Evolutionary conservation across 2,329 filamentous ascomycete genomes (phyloP).

Genomic region (Daldinia sp.): DNA sequence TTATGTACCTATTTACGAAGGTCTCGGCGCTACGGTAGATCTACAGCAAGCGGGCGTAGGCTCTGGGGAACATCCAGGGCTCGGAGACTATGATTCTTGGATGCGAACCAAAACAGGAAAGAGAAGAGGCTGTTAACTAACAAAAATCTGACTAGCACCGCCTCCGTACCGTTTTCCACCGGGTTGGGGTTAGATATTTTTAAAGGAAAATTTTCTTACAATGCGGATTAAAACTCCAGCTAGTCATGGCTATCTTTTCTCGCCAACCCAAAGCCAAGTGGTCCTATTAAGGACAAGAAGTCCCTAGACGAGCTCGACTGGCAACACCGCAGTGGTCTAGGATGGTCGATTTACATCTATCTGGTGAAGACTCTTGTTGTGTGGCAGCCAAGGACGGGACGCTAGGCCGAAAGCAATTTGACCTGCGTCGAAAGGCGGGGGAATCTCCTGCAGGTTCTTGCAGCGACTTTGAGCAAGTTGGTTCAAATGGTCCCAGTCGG

Average conservation of each 20-base stretch:
- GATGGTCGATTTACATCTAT: slow-evolving; percentile 31
- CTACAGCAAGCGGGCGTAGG: slow-evolving; percentile 13
- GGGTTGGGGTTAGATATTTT: slow-evolving; percentile 3
- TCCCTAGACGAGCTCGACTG: slow-evolving; percentile 30
- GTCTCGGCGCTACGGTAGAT: slow-evolving; percentile 28
- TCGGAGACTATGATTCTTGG: slow-evolving; percentile 25
- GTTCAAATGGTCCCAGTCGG: slow-evolving; percentile 38
- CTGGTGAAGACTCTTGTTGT: slow-evolving; percentile 21
- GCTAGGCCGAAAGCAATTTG: slow-evolving; percentile 43
- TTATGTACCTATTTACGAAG: slow-evolving; percentile 22
- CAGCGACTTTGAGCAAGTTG: slow-evolving; percentile 33
- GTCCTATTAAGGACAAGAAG: slow-evolving; percentile 23
- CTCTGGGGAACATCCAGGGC: slow-evolving; percentile 26
- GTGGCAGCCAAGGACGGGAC: slow-evolving; percentile 36
- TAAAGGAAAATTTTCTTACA: not conserved
- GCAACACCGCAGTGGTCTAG: slow-evolving; percentile 32
- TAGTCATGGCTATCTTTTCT: slow-evolving; percentile 10
- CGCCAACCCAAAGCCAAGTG: slow-evolving; percentile 27
- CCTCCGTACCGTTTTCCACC: too few species aligned
- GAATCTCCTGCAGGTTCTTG: slow-evolving; percentile 41
- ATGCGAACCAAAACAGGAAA: not conserved
- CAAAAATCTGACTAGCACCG: slow-evolving; percentile 8
- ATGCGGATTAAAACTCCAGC: slow-evolving; percentile 15
- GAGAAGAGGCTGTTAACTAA: not conserved
- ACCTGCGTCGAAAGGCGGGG: slow-evolving; percentile 45